Percentiles rank a stretch among this genome's conserved stretches.
These are phyloP conservation scores for Pythium myriotylum DNA, from an alignment of 352 stramenopile genomes.

Conservation along the genomic window DNA sequence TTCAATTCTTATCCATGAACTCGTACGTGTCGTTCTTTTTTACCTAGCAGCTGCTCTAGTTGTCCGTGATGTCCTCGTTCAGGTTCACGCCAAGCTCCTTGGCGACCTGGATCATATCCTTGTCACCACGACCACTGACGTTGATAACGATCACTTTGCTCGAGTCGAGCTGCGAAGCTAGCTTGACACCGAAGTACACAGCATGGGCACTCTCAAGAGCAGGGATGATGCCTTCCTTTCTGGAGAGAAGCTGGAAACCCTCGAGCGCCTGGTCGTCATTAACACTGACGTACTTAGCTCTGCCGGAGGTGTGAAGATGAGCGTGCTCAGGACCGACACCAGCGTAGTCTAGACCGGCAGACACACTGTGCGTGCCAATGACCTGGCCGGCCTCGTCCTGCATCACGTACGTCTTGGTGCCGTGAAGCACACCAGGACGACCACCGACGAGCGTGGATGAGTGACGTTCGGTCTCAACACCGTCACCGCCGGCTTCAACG, in stretches of 20 bases:
- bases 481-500: constrained; percentile 96
- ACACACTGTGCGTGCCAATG: constrained; percentile 95
- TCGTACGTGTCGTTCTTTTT: background rate
- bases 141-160: constrained; percentile 97
- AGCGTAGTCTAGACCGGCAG: constrained; percentile 97
- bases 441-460: constrained; percentile 95
- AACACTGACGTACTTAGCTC: constrained; percentile 96
- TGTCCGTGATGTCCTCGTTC: constrained; percentile 82
- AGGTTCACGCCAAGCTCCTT: constrained; percentile 95
- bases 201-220: constrained; percentile 97
- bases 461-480: constrained; percentile 88
- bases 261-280: constrained; percentile 97
- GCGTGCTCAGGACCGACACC: constrained; percentile 97
- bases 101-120: constrained; percentile 98
- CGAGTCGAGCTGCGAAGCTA: constrained; percentile 87
- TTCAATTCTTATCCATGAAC: background rate
- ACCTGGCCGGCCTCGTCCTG: constrained; percentile 96
- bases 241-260: constrained; percentile 95
- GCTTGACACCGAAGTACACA: constrained; percentile 93
- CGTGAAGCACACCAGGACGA: constrained; percentile 95
- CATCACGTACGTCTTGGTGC: constrained; percentile 97
- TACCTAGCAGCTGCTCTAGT: constrained; percentile 24
- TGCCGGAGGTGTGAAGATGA: constrained; percentile 95
- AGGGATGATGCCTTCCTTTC: constrained; percentile 98
- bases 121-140: constrained; percentile 97